Conservation (phyloP, 768 basidiomycete genomes). For the Boletales sp. region DNA sequence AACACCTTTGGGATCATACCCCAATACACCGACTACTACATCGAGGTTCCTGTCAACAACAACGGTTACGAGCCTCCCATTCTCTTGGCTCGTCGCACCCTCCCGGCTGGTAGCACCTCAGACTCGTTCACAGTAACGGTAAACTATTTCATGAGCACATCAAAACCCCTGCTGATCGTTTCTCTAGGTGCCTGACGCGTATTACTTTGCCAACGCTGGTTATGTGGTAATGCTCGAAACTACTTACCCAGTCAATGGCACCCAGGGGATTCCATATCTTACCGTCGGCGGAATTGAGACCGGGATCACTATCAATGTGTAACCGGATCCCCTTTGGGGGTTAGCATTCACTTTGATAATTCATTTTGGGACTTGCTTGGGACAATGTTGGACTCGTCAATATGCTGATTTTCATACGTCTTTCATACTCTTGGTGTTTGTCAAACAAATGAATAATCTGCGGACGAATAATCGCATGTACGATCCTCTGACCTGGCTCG, state of each 20-base stretch:
- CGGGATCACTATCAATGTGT: constrained; percentile 15
- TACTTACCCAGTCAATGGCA: constrained; percentile 20
- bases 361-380: too few species aligned
- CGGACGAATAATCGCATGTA: too few species aligned
- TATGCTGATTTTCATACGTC: too few species aligned
- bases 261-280: constrained; percentile 18
- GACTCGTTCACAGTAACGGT: constrained; percentile 20
- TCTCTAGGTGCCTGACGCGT: constrained; percentile 22
- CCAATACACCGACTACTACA: constrained; percentile 30
- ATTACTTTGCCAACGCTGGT: constrained; percentile 16
- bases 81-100: constrained; percentile 22
- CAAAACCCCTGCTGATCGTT: constrained; percentile 1
- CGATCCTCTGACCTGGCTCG: too few species aligned
- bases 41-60: constrained; percentile 31
- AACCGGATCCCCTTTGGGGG: background rate
- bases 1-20: constrained; percentile 15
- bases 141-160: background rate
- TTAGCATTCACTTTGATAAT: too few species aligned
- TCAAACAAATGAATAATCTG: too few species aligned
- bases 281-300: constrained; percentile 19
- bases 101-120: constrained; percentile 3
- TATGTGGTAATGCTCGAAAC: constrained; percentile 24
- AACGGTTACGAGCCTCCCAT: constrained; percentile 29
- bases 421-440: too few species aligned
- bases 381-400: too few species aligned